A percentile compares a stretch with the other conserved stretches of the same genome.
These are phyloP conservation scores for Neofusicoccum umdonicola DNA, from an alignment of 2,329 filamentous ascomycete genomes.

Conservation along the genomic window DNA sequence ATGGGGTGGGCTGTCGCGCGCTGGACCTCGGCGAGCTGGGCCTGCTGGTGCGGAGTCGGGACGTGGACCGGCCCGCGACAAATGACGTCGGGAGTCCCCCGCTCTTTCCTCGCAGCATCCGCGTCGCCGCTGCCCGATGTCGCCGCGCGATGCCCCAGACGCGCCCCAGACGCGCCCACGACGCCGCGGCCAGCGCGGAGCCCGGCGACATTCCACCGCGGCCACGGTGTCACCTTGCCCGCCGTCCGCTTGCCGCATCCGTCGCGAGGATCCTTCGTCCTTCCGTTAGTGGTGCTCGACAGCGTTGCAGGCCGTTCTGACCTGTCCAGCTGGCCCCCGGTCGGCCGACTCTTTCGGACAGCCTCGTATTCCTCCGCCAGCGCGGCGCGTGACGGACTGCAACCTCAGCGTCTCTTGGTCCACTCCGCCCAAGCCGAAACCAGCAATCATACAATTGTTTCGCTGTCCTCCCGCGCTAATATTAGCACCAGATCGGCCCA, in stretches of 20 bases:
- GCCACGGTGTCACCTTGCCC: background rate
- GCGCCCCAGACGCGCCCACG: too few relatives aligned
- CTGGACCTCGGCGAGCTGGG: background rate
- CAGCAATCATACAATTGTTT: background rate
- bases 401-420: background rate
- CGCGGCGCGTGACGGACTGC: conserved; percentile 1
- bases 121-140: too few relatives aligned
- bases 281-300: background rate
- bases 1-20: background rate
- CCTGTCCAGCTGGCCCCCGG: background rate
- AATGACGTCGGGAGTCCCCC: background rate
- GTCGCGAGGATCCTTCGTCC: background rate
- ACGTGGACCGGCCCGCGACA: background rate
- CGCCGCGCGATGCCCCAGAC: too few relatives aligned
- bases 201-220: too few relatives aligned
- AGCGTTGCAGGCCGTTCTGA: background rate
- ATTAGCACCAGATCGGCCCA: background rate
- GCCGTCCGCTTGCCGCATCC: background rate
- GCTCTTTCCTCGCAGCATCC: background rate
- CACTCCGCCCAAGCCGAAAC: background rate
- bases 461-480: background rate
- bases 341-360: too few relatives aligned
- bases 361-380: background rate
- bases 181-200: too few relatives aligned
- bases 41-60: background rate